Percentiles rank a stretch among this genome's conserved stretches.
phyloP scores from a whole-genome alignment of 2,329 filamentous ascomycete species.

The Magnaporthiopsis rhizophila region DNA sequence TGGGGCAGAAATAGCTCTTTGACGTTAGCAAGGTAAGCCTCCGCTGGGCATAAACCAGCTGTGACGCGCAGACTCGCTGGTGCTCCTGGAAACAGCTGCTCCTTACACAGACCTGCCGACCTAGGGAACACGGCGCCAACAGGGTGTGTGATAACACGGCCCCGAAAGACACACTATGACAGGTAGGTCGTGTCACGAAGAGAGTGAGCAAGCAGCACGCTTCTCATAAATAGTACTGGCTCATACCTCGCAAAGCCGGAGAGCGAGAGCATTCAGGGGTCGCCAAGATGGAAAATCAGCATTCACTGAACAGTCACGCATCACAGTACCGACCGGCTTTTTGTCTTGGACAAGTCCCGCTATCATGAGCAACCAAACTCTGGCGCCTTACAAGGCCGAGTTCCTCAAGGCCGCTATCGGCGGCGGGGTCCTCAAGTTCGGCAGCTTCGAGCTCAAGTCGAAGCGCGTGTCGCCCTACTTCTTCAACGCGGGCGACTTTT shows the following conservation, averaged over 20 bases:
- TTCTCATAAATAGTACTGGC: background rate
- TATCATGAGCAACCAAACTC: slow-evolving; percentile 18
- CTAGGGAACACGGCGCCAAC: background rate
- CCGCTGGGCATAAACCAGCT: background rate
- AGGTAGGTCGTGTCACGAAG: background rate
- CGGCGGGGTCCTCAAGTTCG: slow-evolving; percentile 69
- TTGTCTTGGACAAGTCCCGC: background rate
- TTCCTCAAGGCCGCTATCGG: slow-evolving; percentile 64
- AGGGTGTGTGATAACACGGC: background rate
- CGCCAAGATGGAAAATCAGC: too few relatives aligned
- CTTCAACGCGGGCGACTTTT: slow-evolving; percentile 92
- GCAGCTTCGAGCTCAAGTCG: slow-evolving; percentile 84
- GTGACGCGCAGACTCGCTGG: background rate
- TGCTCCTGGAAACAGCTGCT: background rate
- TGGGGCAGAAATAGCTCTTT: background rate
- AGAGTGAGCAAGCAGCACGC: background rate
- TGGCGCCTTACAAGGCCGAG: slow-evolving; percentile 59
- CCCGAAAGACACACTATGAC: background rate
- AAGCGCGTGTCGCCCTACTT: slow-evolving; percentile 91
- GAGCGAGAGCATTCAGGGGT: background rate
- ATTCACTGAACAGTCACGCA: background rate
- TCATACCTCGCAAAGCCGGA: background rate
- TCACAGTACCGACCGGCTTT: background rate
- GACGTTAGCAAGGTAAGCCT: background rate
- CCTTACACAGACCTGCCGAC: background rate